Conservation (phyloP, 106 monocot species). For the Posidonia australis region DNA sequence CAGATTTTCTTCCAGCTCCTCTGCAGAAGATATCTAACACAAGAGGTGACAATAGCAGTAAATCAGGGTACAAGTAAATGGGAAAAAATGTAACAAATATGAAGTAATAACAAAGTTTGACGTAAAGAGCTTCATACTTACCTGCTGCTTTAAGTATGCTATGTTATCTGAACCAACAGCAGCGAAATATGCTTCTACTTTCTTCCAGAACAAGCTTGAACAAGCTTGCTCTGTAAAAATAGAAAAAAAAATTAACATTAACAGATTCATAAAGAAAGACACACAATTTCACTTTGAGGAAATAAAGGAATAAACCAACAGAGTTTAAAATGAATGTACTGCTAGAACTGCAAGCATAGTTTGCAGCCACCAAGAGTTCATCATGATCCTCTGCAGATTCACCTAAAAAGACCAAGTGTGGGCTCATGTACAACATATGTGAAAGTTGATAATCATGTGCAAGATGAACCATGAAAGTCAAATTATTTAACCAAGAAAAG, state of each 20-base stretch:
- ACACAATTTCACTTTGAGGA: too few relatives aligned
- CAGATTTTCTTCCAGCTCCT: constrained; percentile 53
- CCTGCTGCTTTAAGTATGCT: constrained; percentile 52
- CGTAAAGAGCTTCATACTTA: constrained; percentile 6
- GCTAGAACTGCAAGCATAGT: constrained; percentile 38
- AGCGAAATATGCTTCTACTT: constrained; percentile 49
- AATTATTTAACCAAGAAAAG: background rate
- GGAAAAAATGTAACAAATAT: too few relatives aligned
- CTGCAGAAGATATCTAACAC: constrained; percentile 46
- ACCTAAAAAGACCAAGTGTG: constrained; percentile 46
- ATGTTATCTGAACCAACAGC: constrained; percentile 35
- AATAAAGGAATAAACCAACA: too few relatives aligned
- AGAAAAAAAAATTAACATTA: background rate
- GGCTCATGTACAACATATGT: too few relatives aligned
- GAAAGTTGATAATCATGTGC: too few relatives aligned
- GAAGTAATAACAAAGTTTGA: too few relatives aligned
- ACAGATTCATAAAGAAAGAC: background rate
- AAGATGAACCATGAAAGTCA: background rate
- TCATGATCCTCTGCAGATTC: constrained; percentile 70
- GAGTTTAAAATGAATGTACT: constrained; percentile 19
- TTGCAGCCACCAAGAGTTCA: constrained; percentile 60
- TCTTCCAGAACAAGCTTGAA: constrained; percentile 62
- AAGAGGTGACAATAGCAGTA: constrained; percentile 1
- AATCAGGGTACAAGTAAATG: background rate
- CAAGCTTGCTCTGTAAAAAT: constrained; percentile 34